Evolutionary conservation across 306 rosid genomes (phyloP).

Genomic region (Vigna trinervia): DNA sequence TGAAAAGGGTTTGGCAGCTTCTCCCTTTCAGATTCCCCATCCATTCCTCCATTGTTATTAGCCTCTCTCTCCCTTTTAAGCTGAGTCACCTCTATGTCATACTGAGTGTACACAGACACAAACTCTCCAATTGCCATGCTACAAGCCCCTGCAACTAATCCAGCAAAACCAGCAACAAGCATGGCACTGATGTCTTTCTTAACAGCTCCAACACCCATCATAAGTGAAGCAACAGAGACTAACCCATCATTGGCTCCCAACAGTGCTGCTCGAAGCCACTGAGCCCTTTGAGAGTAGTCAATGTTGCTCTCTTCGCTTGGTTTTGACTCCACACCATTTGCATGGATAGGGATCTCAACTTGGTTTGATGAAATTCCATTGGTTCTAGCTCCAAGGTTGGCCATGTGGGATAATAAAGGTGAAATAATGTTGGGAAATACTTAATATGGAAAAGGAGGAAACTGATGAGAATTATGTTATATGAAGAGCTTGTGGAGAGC

Average conservation of each 20-base stretch:
- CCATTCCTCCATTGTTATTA: neutral
- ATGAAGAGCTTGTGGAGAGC: slow-evolving; percentile 58
- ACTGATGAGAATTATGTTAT: slow-evolving; percentile 33
- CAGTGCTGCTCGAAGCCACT: slow-evolving; percentile 76
- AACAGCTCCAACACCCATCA: slow-evolving; percentile 77
- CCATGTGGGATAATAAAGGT: slow-evolving; percentile 47
- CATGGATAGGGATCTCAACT: slow-evolving; percentile 49
- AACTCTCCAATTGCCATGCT: slow-evolving; percentile 87
- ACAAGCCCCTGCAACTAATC: slow-evolving; percentile 77
- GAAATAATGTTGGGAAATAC: neutral
- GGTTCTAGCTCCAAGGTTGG: slow-evolving; percentile 47
- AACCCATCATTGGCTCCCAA: slow-evolving; percentile 80
- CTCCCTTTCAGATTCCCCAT: slow-evolving; percentile 39
- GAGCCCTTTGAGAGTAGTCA: slow-evolving; percentile 67
- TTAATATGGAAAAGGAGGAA: neutral
- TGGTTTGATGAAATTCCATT: slow-evolving; percentile 45
- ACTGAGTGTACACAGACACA: slow-evolving; percentile 79
- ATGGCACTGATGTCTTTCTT: slow-evolving; percentile 62
- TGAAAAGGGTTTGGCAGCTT: slow-evolving; percentile 67
- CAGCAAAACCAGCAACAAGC: slow-evolving; percentile 79
- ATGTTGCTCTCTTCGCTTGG: slow-evolving; percentile 37
- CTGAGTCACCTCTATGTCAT: slow-evolving; percentile 65
- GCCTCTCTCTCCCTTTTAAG: slow-evolving; percentile 43
- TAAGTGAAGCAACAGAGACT: slow-evolving; percentile 69
- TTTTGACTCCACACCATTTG: slow-evolving; percentile 38